phyloP scores from a whole-genome alignment of 495 filamentous ascomycete species.

The Penicillium paxilli region DNA sequence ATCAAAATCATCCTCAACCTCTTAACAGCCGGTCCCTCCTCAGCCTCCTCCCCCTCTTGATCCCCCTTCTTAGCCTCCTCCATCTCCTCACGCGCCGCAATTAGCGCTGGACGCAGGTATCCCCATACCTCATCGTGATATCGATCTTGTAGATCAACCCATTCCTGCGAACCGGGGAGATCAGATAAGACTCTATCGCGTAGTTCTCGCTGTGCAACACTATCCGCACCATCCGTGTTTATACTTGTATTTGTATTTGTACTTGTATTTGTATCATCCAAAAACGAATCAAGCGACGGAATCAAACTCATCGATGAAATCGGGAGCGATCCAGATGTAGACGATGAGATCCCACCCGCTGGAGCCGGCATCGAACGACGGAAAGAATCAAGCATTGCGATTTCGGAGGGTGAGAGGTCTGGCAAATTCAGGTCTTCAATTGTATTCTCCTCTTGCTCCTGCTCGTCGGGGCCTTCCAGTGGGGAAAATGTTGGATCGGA shows the following conservation, averaged over 20 bases:
- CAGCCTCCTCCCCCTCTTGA: conserved; percentile 19
- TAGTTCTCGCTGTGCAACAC: conserved; percentile 9
- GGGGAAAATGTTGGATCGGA: conserved; percentile 53
- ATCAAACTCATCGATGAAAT: too few relatives aligned
- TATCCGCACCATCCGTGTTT: conserved; percentile 12
- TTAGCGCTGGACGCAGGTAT: conserved; percentile 60
- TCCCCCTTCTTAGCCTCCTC: conserved; percentile 39
- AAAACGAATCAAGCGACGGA: too few relatives aligned
- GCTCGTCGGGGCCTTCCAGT: conserved; percentile 16
- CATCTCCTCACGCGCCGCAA: conserved; percentile 63
- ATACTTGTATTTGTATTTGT: conserved; percentile 44
- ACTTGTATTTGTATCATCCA: too few relatives aligned
- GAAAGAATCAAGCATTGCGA: conserved; percentile 40
- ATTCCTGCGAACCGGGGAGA: conserved; percentile 45
- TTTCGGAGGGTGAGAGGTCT: conserved; percentile 26
- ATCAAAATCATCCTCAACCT: conserved; percentile 52
- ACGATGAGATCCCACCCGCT: not conserved
- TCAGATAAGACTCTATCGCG: conserved; percentile 32
- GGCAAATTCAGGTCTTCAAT: conserved; percentile 3
- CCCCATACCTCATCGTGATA: conserved; percentile 84
- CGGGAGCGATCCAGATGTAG: not conserved
- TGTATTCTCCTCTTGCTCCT: not conserved
- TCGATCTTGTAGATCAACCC: conserved; percentile 61
- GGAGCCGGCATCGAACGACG: conserved; percentile 18
- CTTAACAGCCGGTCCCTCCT: conserved; percentile 44